Evolutionary conservation across 78 protist genomes (phyloP), one percentile per base, ranked within the genome.

Genomic region (Speleostelium caveatum): DNA sequence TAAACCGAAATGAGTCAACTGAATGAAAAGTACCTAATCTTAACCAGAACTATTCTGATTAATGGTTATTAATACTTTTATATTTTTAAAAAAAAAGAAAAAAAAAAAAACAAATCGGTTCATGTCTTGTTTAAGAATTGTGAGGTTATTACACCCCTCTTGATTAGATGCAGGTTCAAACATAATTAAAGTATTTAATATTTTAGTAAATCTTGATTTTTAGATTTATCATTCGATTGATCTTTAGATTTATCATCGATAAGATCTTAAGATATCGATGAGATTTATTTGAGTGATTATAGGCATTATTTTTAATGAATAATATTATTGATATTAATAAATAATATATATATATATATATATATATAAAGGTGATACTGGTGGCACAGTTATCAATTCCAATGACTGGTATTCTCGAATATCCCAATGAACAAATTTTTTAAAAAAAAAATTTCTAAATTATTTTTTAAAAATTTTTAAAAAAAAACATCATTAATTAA

Each of bases 21-120:
- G 19, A 68, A n/a, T 26, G 41, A 68, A 68, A 68, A 68, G 2
- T 10, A 41, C 26, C 35, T 41, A 12, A 12, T 24, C 41, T 42
- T 30, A 41, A 24, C 17, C 36, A 26, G 8, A 17, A 26, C 24
- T 0, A 61, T 26, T 41, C 36, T 24, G 6, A 14, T 41, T 8
- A 38, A 41, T 41, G 41, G 41, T 41, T 26, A 24, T 41, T 41
- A 68, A 68, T 33, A 58, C 10, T 24, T 58, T 58, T 26, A 56
- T n/a, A 56, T n/a, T n/a, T n/a, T n/a, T 28, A 30, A 61, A 61
- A 61, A 61, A 32, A 61, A 61, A 61, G 32, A 61, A 62, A 63
- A 36, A 36, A 63, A 63, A 35, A 35, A 63, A 63, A 21, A 19
- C 1, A 2, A 63, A 61, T 38, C 36, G 36, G 32, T 61, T 61